Conservation (phyloP, 495 filamentous ascomycete species). For the Evernia prunastri region DNA sequence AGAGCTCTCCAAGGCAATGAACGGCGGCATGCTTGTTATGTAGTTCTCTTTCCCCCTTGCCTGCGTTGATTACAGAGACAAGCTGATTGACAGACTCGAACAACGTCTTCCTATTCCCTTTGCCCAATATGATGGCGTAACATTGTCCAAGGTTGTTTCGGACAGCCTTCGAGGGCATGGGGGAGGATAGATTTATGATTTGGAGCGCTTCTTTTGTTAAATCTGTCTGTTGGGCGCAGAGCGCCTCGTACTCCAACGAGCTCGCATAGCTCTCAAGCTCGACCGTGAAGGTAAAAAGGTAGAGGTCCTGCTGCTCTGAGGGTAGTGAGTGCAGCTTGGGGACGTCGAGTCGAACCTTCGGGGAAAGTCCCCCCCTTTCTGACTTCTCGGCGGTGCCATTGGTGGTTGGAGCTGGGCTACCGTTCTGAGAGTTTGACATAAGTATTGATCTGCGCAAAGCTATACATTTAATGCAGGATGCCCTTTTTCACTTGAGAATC, state of each 20-base stretch:
- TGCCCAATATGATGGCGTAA: constrained; percentile 75
- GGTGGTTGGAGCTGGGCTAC: constrained; percentile 1
- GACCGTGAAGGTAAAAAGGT: constrained; percentile 82
- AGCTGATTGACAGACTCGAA: constrained; percentile 94
- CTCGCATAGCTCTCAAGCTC: constrained; percentile 76
- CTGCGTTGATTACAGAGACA: constrained; percentile 61
- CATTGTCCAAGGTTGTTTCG: constrained; percentile 81
- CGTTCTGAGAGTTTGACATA: constrained; percentile 24
- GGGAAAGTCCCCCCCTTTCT: constrained; percentile 8
- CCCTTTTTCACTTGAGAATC: not conserved
- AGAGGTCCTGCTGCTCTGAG: constrained; percentile 92
- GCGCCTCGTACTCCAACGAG: constrained; percentile 62
- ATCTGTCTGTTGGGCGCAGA: constrained; percentile 79
- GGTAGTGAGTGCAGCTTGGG: constrained; percentile 81
- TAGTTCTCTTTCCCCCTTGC: constrained; percentile 75
- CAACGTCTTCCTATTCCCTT: constrained; percentile 83
- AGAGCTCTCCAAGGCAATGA: constrained; percentile 82
- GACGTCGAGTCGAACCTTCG: constrained; percentile 64
- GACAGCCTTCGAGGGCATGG: constrained; percentile 79
- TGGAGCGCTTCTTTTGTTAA: constrained; percentile 87
- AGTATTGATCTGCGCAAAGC: not conserved
- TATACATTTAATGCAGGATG: not conserved
- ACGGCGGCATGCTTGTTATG: constrained; percentile 79
- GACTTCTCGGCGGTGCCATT: constrained; percentile 16
- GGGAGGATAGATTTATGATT: constrained; percentile 78